Evolutionary conservation across 768 basidiomycete species (phyloP), one percentile per base, ranked within the genome.

Genomic region (Favolaschia claudopus): DNA sequence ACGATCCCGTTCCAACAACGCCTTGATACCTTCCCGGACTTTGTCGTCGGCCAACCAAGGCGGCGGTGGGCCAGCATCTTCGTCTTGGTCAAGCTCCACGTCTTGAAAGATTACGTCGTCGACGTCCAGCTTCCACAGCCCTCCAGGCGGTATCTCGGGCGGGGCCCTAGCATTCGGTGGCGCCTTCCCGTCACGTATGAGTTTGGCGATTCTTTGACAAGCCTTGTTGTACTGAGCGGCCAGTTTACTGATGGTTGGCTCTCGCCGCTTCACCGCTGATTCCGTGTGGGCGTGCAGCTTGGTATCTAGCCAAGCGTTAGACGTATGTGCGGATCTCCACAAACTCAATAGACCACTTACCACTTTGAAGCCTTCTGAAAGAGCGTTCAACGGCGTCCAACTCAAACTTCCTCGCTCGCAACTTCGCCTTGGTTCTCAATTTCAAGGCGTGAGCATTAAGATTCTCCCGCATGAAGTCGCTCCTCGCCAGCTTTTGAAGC

Each of bases 61-160:
- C 1, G 66, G 63, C 22, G 58, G 17, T 25, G 47, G 32, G 47
- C 50, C 40, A 2, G 39, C 42, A 9, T 56, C 57, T 1, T 36
- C 47, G 24, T 70, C 62, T 22, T 73, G 68, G 34, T 60, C 64
- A 19, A 77, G 61, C 1, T 73, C 73, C 39, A 67, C 19, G 49
- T 76, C 71, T 45, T 74, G 67, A 74, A 76, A 78, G 17, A 77
- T 75, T 17, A 64, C 60, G 58, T 75, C 73, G 66, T 77, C 75
- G 25, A 78, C 72, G 65, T 77, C 75, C 0, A 78, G 63, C 1
- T 55, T 50, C 38, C 70, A 78, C 4, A 78, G 40, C 1, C 63
- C 59, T 12, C 66, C 48, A 10, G 25, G 25, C 1, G 63, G 53
- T 31, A 77, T 73, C 7, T 44, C 45, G 5, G 48, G 37, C 14